These are phyloP conservation scores for Syzygium syzygioides DNA, from an alignment of 441 rosid genomes.

Conservation along the genomic window DNA sequence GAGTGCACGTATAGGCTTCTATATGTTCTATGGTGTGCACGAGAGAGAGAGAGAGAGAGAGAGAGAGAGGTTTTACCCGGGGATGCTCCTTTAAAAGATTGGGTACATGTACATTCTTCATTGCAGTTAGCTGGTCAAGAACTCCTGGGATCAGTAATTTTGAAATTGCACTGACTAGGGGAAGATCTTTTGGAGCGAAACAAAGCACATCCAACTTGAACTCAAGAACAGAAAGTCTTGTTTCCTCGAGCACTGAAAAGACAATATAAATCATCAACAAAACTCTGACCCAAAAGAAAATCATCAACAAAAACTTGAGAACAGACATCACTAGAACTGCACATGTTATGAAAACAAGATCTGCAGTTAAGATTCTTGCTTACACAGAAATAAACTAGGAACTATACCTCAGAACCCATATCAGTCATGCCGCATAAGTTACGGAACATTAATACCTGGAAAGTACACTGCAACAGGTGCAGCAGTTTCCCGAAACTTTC, in stretches of 20 bases:
- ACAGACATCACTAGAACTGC: neutral
- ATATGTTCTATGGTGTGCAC: neutral
- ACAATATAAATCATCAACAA: conserved; percentile 1
- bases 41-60: neutral
- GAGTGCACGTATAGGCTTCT: neutral
- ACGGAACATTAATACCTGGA: conserved; percentile 45
- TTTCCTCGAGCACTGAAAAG: conserved; percentile 58
- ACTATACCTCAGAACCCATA: neutral
- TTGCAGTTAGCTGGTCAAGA: conserved; percentile 64
- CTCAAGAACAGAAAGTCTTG: conserved; percentile 55
- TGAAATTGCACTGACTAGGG: conserved; percentile 49
- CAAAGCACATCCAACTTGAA: conserved; percentile 68
- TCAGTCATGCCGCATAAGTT: neutral
- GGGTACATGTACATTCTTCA: conserved; percentile 51
- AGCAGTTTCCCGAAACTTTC: conserved; percentile 27
- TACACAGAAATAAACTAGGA: neutral
- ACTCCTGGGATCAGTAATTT: conserved; percentile 66
- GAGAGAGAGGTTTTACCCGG: conserved; percentile 33
- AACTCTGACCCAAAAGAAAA: neutral
- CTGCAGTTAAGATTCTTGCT: neutral
- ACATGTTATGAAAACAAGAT: neutral
- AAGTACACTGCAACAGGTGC: conserved; percentile 66
- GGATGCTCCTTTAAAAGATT: conserved; percentile 46
- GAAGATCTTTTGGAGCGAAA: conserved; percentile 67
- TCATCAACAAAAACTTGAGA: neutral